Base-by-base conservation (phyloP, 345 rosid species). In the Microthlaspi erraticum region DNA sequence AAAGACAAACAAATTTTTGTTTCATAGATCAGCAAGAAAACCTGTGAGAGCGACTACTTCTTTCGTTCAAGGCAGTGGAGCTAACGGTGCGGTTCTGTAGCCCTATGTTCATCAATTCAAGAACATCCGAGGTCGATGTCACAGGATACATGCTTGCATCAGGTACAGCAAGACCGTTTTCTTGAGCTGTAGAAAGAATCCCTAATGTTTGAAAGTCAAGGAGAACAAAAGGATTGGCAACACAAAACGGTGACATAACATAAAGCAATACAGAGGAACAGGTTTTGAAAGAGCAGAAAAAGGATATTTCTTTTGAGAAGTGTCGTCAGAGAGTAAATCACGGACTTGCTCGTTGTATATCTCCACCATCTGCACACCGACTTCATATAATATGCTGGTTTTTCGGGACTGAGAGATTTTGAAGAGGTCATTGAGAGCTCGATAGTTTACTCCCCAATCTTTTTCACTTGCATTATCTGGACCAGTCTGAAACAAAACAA, bases 31-130 rank as follows among this genome's bases (percentile, higher is more conserved):
- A 23, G 46, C 29, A 63, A 54, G 81, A 72, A 37, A 53, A 86
- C 97, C 98, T 89, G 74, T 94, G 99, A 60, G 99, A 94, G 43
- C 96, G 96, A 26, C 99, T 91, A 59, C 97, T 91, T 77, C 81
- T 74, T 68, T 81, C 78, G 64, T 94, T 94, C 58, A 89, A 74
- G 50, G 95, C 92, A 71, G 99, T 94, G 70, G 90, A 83, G 77
- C 89, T 82, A 70, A 89, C 85, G 48, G 66, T 81, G 8, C 97
- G 93, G 41, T 94, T 91, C 33, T 81, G 38, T 71, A 89, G 91
- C 38, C 99, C 99, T 31, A 86, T 75, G 77, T 74, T 78, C 93
- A 94, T 91, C 38, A 94, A 76, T 43, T 76, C 70, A 64, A 89
- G 81, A 73, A 94, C 95, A 82, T 91, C 99, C 29, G 77, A 70